Percentiles rank a stretch among this genome's conserved stretches.
Evolutionary conservation across 208 protist species (phyloP).

Genomic region (Leishmania lainsoni): DNA sequence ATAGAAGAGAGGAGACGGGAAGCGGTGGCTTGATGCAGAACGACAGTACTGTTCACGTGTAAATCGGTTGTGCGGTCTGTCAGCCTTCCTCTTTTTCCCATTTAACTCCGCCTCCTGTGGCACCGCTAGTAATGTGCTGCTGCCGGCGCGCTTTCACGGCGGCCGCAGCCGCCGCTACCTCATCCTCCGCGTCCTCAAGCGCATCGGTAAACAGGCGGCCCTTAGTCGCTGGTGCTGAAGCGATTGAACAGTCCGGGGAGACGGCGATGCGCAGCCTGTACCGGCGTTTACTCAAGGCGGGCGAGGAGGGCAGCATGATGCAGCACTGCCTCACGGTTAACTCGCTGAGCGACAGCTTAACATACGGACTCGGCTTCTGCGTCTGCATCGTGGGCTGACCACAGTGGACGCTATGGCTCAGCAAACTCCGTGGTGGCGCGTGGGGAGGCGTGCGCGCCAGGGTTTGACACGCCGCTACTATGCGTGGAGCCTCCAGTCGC

Average conservation of each 20-base stretch:
- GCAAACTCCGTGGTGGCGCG: constrained; percentile 37
- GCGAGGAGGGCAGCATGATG: constrained; percentile 73
- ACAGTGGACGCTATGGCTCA: constrained; percentile 43
- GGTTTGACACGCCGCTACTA: constrained; percentile 51
- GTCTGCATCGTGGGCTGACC: constrained; percentile 62
- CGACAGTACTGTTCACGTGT: neutral
- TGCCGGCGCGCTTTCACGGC: constrained; percentile 4
- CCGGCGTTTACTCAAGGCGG: constrained; percentile 70
- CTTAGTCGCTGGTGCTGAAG: neutral
- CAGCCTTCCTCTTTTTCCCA: neutral
- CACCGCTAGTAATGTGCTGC: neutral
- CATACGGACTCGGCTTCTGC: constrained; percentile 67
- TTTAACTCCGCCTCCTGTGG: neutral
- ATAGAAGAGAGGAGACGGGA: neutral
- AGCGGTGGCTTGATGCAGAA: neutral
- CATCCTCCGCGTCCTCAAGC: constrained; percentile 3
- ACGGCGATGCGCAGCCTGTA: constrained; percentile 61
- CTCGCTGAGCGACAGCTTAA: constrained; percentile 46
- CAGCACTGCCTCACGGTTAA: constrained; percentile 63
- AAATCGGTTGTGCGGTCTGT: neutral
- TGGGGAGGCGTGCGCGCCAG: constrained; percentile 37
- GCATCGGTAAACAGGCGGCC: neutral
- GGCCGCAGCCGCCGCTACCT: neutral
- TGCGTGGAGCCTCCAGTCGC: constrained; percentile 58
- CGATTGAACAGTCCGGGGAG: neutral